Base-by-base conservation (phyloP, 2,329 filamentous ascomycete genomes). In the Fonsecaea pedrosoi region DNA sequence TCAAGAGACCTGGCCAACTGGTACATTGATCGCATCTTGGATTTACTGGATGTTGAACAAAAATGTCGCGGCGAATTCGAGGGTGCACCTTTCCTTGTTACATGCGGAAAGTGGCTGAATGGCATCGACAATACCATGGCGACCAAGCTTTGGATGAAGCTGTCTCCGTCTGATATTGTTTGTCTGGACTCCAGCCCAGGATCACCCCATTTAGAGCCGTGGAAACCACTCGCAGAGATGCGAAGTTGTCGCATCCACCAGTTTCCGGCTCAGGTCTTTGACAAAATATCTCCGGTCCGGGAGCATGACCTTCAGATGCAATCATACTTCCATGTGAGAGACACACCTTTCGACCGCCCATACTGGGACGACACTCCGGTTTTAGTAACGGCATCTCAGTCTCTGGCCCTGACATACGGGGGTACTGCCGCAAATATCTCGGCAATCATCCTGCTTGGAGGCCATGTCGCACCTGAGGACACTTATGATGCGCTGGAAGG, bases 1-100 rank as follows among this genome's bases (percentile, higher is more conserved):
- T 81, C 85, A n/a, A 83, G 82, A 67, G 85, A 87, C 65, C 82
- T 88, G 65, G 79, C 83, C n/a, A 81, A 84, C 15, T 84, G 87
- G 73, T 88, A 87, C 70, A 73, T 83, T 3, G 73, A 79, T 30
- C 86, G 85, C 67, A 79, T 82, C 1, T 78, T 81, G 67, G 82
- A 88, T 68, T 78, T 89, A 1, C 76, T 86, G 65, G 76, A 81
- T 13, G 78, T 80, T 42, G 86, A 85, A 68, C 78, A 76, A 30
- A 74, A 73, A 6, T 73, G 83, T 6, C 74, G 79, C 1, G 75
- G 78, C 10, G 76, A 74, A 34, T 77, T 81, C 58, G 75, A 79
- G 4, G 75, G 79, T 60, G 80, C 78, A 38, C 83, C 85, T 0
- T 75, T 89, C 2, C 79, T 89, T 13, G 78, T 89, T 71, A 87